Evolutionary conservation across 768 basidiomycete species (phyloP), one percentile per base, ranked within the genome.

Genomic region (Psilocybe tampanensis): DNA sequence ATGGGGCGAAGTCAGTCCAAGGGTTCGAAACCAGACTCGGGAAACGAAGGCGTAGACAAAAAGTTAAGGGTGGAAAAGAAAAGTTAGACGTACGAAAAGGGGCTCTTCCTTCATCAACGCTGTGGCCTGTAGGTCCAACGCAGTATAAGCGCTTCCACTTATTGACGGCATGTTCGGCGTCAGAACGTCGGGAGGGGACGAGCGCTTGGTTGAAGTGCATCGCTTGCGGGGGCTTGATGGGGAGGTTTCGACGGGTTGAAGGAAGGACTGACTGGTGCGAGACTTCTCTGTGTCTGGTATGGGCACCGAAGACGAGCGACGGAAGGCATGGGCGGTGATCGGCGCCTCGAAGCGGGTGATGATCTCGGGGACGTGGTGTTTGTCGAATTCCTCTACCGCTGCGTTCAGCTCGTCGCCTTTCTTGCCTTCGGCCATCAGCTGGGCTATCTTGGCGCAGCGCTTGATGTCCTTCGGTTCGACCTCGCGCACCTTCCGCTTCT

Each of bases 281-380:
- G 62, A 60, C 44, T 72, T 72, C 36, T 73, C 75, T 4, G 71
- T 68, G 47, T 80, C 77, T 9, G 77, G 75, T 21, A 80, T 69
- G 1, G 85, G 85, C 2, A 77, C 82, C 43, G 87, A 89, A 11
- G 86, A 87, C 22, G 86, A 88, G 33, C 89, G 84, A 42, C 82
- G 80, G 74, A 83, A 92, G 44, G 81, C 76, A 51, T 82, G 79
- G n/a, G 86, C 90, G 0, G 90, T 92, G 51, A 92, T 83, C 53
- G 90, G 90, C 2, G 82, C 80, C 68, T 91, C 89, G 68, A 92
- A 92, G 55, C 88, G 82, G 5, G 90, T 89, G 47, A 89, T 78
- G 65, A 92, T 74, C 68, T 86, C 79, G 3, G 88, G 80, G 33
- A 81, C 75, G 65, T 81, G 80, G 59, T 79, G 72, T 67, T 79